Percentiles rank a stretch among this genome's conserved stretches.
phyloP scores from a whole-genome alignment of 768 basidiomycete species.

The Hemileccinum rubropunctum region DNA sequence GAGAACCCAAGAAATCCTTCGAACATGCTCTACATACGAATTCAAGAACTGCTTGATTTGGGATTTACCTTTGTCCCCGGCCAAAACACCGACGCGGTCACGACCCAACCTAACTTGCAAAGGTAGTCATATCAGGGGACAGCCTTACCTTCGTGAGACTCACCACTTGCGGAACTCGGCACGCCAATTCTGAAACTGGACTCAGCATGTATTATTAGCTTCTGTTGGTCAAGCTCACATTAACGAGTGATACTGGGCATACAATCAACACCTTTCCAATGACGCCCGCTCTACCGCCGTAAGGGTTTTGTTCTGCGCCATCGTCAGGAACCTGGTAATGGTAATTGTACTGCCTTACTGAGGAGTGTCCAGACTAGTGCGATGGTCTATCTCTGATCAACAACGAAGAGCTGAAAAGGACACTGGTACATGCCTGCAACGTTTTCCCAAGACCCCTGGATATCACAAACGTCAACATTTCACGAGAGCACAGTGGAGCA shows the following conservation, averaged over 20 bases:
- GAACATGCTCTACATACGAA: conserved; percentile 44
- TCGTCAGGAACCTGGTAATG: background rate
- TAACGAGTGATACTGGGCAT: conserved; percentile 88
- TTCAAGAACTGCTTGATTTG: conserved; percentile 70
- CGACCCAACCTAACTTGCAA: conserved; percentile 45
- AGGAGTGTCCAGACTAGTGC: conserved; percentile 90
- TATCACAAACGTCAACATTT: conserved; percentile 11
- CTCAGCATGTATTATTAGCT: background rate
- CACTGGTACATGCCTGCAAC: conserved; percentile 50
- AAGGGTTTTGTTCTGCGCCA: conserved; percentile 77
- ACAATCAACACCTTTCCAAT: conserved; percentile 88
- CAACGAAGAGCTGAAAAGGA: background rate
- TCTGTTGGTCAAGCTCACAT: conserved; percentile 43
- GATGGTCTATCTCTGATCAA: conserved; percentile 55
- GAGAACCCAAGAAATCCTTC: background rate
- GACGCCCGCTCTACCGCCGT: conserved; percentile 48
- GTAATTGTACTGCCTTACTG: conserved; percentile 49
- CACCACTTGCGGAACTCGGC: conserved; percentile 95
- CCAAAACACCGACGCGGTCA: conserved; percentile 55
- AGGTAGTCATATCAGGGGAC: background rate
- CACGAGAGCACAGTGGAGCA: background rate
- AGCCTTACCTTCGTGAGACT: conserved; percentile 25
- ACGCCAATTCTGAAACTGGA: conserved; percentile 76
- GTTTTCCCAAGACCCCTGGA: conserved; percentile 97
- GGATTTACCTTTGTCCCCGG: conserved; percentile 56